A percentile compares a stretch with the other conserved stretches of the same genome.
Evolutionary conservation across 768 basidiomycete genomes (phyloP).

Genomic region (Naganishia antarctica): DNA sequence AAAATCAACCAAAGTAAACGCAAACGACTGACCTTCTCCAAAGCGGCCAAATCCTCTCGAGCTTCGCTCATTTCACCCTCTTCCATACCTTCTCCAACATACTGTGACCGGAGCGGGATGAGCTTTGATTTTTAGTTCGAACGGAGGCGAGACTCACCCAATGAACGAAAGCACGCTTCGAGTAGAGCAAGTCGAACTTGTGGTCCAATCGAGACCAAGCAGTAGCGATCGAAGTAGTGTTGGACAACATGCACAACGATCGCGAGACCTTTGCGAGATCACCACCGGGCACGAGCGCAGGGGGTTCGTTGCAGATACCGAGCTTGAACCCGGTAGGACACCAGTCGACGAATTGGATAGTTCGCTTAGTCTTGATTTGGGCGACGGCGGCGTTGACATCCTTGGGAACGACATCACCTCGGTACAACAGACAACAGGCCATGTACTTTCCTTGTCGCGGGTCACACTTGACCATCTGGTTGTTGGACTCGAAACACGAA

Average conservation of each 20-base stretch:
- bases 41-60: constrained; percentile 92
- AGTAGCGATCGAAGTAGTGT: constrained; percentile 66
- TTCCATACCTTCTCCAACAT: constrained; percentile 99
- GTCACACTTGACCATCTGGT: constrained; percentile 96
- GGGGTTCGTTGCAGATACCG: constrained; percentile 95
- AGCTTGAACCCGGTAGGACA: constrained; percentile 86
- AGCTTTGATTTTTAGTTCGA: no score
- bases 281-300: constrained; percentile 84
- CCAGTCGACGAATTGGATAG: constrained; percentile 62
- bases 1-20: background rate
- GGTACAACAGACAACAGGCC: constrained; percentile 85
- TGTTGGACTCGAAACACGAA: constrained; percentile 92
- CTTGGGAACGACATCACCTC: constrained; percentile 95
- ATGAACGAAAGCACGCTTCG: constrained; percentile 57
- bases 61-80: constrained; percentile 99
- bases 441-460: constrained; percentile 98
- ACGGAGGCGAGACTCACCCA: constrained; percentile 50
- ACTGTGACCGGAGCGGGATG: constrained; percentile 57
- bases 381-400: constrained; percentile 89
- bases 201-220: constrained; percentile 93
- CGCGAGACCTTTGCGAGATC: constrained; percentile 91
- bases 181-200: constrained; percentile 98
- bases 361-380: constrained; percentile 92
- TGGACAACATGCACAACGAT: constrained; percentile 95
- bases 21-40: constrained; percentile 70